These are phyloP conservation scores for Termitomyces sp. DNA, from an alignment of 1,284 basidiomycete genomes.

Conservation along the genomic window DNA sequence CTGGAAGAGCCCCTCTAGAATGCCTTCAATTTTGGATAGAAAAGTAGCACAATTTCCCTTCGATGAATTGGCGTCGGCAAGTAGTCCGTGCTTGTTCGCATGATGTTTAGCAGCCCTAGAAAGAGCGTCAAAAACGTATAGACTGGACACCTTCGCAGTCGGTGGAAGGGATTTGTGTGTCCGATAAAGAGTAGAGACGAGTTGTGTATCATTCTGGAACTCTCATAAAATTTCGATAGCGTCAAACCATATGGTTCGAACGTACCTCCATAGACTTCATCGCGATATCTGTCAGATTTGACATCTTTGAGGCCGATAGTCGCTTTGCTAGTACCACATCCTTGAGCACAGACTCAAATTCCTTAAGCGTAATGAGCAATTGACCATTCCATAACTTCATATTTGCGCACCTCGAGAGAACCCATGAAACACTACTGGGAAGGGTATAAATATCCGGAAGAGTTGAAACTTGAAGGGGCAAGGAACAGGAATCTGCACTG, in stretches of 20 bases:
- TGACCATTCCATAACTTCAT: neutral
- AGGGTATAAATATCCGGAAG: slow-evolving; percentile 10
- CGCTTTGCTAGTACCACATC: slow-evolving; percentile 77
- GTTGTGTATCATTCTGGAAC: slow-evolving; percentile 70
- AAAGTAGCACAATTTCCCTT: slow-evolving; percentile 78
- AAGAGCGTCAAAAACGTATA: slow-evolving; percentile 89
- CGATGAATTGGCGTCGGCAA: slow-evolving; percentile 48
- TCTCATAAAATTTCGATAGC: slow-evolving; percentile 1
- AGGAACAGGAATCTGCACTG: slow-evolving; percentile 15
- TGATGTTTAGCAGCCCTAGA: slow-evolving; percentile 74
- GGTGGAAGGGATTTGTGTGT: slow-evolving; percentile 74
- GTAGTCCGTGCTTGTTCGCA: slow-evolving; percentile 58
- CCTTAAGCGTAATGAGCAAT: slow-evolving; percentile 36
- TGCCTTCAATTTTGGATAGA: slow-evolving; percentile 78
- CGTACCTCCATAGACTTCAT: slow-evolving; percentile 70
- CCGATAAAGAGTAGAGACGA: slow-evolving; percentile 81
- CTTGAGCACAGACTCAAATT: slow-evolving; percentile 74
- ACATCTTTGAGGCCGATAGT: slow-evolving; percentile 81
- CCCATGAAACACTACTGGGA: slow-evolving; percentile 23
- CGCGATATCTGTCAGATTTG: slow-evolving; percentile 66
- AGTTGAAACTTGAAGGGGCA: slow-evolving; percentile 8
- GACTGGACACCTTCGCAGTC: slow-evolving; percentile 69
- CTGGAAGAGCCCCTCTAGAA: slow-evolving; percentile 78
- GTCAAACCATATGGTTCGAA: neutral
- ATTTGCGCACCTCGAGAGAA: slow-evolving; percentile 28